phyloP scores from a whole-genome alignment of 1,284 basidiomycete species.

The Schizopora paradoxa region DNA sequence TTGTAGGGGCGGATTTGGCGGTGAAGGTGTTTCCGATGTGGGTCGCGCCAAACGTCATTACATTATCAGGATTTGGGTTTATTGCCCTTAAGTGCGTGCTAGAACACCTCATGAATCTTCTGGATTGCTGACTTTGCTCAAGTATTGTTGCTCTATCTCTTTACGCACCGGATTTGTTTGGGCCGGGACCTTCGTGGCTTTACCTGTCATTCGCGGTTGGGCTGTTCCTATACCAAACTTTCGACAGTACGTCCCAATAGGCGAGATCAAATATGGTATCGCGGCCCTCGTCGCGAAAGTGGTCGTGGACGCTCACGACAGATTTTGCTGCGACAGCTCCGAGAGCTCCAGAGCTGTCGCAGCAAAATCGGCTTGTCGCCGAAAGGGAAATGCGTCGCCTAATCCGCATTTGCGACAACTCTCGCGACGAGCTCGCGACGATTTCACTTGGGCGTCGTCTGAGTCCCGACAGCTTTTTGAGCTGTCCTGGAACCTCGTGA shows the following conservation, averaged over 20 bases:
- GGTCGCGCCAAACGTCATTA: constrained; percentile 25
- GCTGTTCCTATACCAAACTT: constrained; percentile 24
- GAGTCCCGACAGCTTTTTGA: too few species aligned
- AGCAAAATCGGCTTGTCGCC: too few species aligned
- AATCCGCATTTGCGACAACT: too few species aligned
- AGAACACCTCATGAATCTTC: neutral
- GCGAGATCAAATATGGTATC: too few species aligned
- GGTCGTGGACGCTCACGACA: too few species aligned
- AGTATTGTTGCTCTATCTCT: constrained; percentile 17
- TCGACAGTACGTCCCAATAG: constrained; percentile 24
- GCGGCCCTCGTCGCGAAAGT: too few species aligned
- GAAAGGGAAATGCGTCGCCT: too few species aligned
- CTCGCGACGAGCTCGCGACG: too few species aligned
- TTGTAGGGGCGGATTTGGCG: constrained; percentile 21
- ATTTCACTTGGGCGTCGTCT: too few species aligned
- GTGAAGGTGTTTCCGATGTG: constrained; percentile 21
- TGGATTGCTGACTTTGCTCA: neutral
- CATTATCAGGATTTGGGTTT: constrained; percentile 20
- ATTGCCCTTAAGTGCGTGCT: constrained; percentile 20
- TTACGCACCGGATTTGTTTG: constrained; percentile 18
- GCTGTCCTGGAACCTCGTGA: too few species aligned
- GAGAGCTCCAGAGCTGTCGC: too few species aligned
- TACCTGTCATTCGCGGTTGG: constrained; percentile 22
- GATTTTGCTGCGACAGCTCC: too few species aligned
- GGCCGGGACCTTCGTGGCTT: constrained; percentile 20